phyloP scores from a whole-genome alignment of 176 grass and related monocot genomes.

The Canna indica region DNA sequence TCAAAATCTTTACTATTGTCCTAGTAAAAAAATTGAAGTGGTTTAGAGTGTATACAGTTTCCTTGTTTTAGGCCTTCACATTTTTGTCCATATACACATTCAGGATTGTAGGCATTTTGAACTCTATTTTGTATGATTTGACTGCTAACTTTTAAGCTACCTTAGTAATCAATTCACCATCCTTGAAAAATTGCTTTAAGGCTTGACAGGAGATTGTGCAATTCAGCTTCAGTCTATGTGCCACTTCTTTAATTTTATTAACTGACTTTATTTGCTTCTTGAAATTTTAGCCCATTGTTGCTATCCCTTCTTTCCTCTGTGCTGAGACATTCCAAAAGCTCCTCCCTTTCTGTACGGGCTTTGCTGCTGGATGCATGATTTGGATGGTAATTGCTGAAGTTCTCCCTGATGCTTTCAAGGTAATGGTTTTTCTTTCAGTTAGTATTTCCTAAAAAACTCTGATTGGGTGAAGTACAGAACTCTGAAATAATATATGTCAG shows the following conservation, averaged over 20 bases:
- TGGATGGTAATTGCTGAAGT: constrained; percentile 99
- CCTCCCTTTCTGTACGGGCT: constrained; percentile 91
- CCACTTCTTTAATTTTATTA: neutral
- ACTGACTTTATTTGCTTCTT: constrained; percentile 6
- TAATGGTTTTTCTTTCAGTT: constrained; percentile 8
- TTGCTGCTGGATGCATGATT: constrained; percentile 97
- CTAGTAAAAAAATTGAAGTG: too few species aligned
- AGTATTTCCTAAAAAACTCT: constrained; percentile 8
- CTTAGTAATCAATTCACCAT: too few species aligned
- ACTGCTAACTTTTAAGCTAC: too few species aligned
- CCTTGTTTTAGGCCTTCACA: too few species aligned
- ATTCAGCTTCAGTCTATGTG: too few species aligned
- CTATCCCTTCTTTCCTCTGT: constrained; percentile 86
- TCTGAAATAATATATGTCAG: neutral
- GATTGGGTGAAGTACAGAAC: neutral
- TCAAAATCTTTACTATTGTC: too few species aligned
- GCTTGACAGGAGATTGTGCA: too few species aligned
- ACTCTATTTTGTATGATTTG: too few species aligned
- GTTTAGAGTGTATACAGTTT: too few species aligned
- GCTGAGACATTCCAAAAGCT: constrained; percentile 89
- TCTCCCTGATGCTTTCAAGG: constrained; percentile 99
- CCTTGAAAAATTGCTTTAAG: too few species aligned
- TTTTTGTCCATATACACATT: too few species aligned
- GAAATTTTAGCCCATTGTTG: constrained; percentile 71
- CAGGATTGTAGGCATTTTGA: too few species aligned